Conservation (phyloP, 177 flowering plant species). For the Tripterygium wilfordii region DNA sequence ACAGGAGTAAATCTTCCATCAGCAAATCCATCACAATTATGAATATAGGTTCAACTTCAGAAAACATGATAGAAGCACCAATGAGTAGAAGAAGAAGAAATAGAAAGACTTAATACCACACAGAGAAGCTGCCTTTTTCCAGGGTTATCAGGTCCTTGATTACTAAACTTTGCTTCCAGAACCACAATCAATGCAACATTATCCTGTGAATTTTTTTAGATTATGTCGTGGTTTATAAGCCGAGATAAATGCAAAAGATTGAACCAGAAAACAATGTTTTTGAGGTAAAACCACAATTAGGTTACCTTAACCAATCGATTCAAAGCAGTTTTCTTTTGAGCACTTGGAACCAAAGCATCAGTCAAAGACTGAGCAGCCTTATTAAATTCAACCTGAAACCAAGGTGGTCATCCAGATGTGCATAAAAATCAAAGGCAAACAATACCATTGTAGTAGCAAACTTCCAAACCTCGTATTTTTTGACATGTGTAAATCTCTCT, state of each 20-base stretch:
- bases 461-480: slow-evolving; percentile 80
- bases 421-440: no score
- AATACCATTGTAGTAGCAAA: no score
- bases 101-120: slow-evolving; percentile 56
- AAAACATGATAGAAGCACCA: not conserved
- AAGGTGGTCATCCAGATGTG: not conserved
- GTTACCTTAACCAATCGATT: slow-evolving; percentile 80
- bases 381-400: slow-evolving; percentile 85
- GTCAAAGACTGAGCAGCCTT: slow-evolving; percentile 99
- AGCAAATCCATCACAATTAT: no score
- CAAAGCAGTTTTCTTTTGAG: slow-evolving; percentile 84
- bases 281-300: slow-evolving; percentile 1
- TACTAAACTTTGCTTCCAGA: slow-evolving; percentile 84
- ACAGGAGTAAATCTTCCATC: no score
- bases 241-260: no score
- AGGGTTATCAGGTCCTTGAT: slow-evolving; percentile 69
- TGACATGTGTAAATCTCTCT: slow-evolving; percentile 89
- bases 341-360: slow-evolving; percentile 67
- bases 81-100: not conserved
- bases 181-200: slow-evolving; percentile 92
- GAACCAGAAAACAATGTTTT: not conserved
- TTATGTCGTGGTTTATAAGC: no score
- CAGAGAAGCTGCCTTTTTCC: slow-evolving; percentile 93
- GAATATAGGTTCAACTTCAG: not conserved
- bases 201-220: slow-evolving; percentile 45